These are phyloP conservation scores for Isoetes engelmannii DNA, from an alignment of 83 land plant species.

Conservation along the genomic window DNA sequence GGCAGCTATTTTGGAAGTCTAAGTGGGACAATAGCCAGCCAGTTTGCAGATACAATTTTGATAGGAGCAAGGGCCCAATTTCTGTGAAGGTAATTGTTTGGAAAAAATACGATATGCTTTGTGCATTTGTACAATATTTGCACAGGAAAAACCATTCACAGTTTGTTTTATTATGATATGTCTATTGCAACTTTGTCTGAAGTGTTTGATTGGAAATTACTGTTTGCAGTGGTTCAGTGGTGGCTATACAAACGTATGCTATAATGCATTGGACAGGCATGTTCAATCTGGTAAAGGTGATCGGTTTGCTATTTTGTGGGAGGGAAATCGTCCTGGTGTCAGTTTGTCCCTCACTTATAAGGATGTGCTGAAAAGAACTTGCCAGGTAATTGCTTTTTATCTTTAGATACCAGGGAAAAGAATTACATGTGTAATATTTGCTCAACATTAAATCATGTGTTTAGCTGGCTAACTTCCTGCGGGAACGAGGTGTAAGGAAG, in stretches of 20 bases:
- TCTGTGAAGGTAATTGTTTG: slow-evolving; percentile 20
- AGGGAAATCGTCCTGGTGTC: slow-evolving; percentile 20
- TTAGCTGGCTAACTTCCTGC: slow-evolving; percentile 25
- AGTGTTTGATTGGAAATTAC: neutral
- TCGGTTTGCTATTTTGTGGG: slow-evolving; percentile 20
- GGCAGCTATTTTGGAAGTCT: slow-evolving; percentile 12
- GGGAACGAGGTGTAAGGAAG: slow-evolving; percentile 12
- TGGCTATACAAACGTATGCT: slow-evolving; percentile 28
- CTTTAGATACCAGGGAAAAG: neutral
- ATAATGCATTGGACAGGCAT: slow-evolving; percentile 27
- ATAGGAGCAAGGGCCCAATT: slow-evolving; percentile 21
- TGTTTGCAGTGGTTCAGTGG: slow-evolving; percentile 24
- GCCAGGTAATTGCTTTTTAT: slow-evolving; percentile 15
- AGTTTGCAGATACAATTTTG: slow-evolving; percentile 20
- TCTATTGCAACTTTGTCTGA: neutral
- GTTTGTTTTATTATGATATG: neutral
- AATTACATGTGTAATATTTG: neutral
- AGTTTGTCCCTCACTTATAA: slow-evolving; percentile 14
- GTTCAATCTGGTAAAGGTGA: slow-evolving; percentile 22
- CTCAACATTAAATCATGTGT: neutral
- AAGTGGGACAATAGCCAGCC: slow-evolving; percentile 14
- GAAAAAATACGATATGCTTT: neutral
- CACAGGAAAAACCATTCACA: neutral
- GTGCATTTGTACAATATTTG: neutral
- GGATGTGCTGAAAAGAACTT: slow-evolving; percentile 11